A percentile compares a stretch with the other conserved stretches of the same genome.
These are phyloP conservation scores for Leptographium lundbergii DNA, from an alignment of 2,329 filamentous ascomycete genomes.

Conservation along the genomic window DNA sequence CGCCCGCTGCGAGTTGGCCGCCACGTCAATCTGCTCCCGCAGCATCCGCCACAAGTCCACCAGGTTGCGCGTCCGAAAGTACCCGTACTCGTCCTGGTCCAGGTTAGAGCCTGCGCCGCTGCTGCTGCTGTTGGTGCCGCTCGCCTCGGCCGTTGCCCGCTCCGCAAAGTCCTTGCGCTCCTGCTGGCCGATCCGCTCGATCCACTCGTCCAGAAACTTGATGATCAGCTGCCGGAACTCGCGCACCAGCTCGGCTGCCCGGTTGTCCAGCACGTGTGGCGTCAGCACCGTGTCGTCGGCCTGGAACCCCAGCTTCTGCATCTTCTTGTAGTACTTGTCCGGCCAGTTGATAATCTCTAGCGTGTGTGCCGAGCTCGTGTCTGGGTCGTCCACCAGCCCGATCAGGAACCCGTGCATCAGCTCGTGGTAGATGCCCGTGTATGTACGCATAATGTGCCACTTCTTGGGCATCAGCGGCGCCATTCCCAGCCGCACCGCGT, in stretches of 20 bases:
- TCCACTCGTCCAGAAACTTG: slow-evolving; percentile 92
- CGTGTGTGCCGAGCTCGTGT: slow-evolving; percentile 75
- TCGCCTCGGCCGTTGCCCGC: slow-evolving; percentile 39
- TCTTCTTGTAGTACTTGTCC: slow-evolving; percentile 91
- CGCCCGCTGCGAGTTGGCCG: slow-evolving; percentile 68
- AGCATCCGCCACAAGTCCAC: slow-evolving; percentile 97
- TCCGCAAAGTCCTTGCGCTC: slow-evolving; percentile 74
- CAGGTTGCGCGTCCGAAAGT: slow-evolving; percentile 82
- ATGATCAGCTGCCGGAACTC: slow-evolving; percentile 95
- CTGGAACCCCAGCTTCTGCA: slow-evolving; percentile 75
- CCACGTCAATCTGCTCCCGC: slow-evolving; percentile 78
- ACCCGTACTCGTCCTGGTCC: slow-evolving; percentile 78
- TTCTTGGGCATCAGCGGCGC: slow-evolving; percentile 83
- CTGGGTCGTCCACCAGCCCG: slow-evolving; percentile 68
- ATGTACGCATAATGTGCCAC: slow-evolving; percentile 90
- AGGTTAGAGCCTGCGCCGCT: slow-evolving; percentile 57
- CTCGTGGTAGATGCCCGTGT: slow-evolving; percentile 79
- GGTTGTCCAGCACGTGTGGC: slow-evolving; percentile 81
- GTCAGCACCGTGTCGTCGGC: slow-evolving; percentile 51
- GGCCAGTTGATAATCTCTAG: slow-evolving; percentile 91
- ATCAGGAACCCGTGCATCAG: slow-evolving; percentile 93
- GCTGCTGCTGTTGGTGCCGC: neutral
- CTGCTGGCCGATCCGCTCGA: slow-evolving; percentile 76
- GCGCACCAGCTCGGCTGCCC: slow-evolving; percentile 78
- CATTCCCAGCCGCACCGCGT: slow-evolving; percentile 90